A percentile compares a stretch with the other conserved stretches of the same genome.
Evolutionary conservation across 257 asterid genomes (phyloP).

Genomic region (Coffea canephora): DNA sequence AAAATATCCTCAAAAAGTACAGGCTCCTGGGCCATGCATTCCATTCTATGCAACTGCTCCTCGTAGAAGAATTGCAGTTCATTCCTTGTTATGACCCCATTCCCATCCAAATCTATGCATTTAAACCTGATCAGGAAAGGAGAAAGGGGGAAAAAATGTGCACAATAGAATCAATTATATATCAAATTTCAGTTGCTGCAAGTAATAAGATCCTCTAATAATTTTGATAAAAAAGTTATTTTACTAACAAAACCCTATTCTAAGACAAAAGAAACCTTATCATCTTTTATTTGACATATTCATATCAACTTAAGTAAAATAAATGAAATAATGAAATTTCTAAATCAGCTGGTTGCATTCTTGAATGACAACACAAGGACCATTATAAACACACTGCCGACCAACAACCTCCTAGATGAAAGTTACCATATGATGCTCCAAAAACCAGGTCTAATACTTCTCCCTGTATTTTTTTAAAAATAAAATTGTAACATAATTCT

Average conservation of each 20-base stretch:
- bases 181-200: conserved; percentile 3
- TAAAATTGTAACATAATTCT: not conserved
- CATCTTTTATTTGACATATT: not conserved
- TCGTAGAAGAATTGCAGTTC: conserved; percentile 98
- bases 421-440: not conserved
- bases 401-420: not conserved
- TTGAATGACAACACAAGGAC: not conserved
- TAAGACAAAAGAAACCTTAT: not conserved
- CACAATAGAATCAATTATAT: not conserved
- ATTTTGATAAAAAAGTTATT: not conserved
- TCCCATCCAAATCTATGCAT: conserved; percentile 98
- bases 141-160: not conserved
- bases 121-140: conserved; percentile 72
- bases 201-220: not conserved
- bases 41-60: conserved; percentile 99
- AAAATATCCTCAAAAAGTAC: conserved; percentile 98
- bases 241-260: not conserved
- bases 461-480: not conserved
- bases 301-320: not conserved
- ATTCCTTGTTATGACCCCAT: conserved; percentile 87
- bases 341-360: not conserved
- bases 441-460: conserved; percentile 1
- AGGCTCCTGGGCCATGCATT: conserved; percentile 99
- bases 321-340: not conserved
- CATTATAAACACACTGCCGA: not conserved